These are phyloP conservation scores for Xylariaceae sp. DNA, from an alignment of 2,329 filamentous ascomycete genomes.

Conservation along the genomic window DNA sequence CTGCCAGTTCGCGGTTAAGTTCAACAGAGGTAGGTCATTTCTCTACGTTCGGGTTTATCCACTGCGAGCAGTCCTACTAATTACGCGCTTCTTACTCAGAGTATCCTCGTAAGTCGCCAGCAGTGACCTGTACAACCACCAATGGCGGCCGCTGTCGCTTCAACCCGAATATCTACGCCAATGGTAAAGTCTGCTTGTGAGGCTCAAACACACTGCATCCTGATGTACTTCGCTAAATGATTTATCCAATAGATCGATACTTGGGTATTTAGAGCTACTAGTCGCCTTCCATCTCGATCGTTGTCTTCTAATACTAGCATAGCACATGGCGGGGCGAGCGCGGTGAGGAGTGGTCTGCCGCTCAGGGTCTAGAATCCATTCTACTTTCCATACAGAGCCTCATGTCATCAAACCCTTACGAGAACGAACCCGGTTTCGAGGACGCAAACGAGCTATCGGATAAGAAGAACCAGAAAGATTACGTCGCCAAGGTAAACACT, in stretches of 20 bases:
- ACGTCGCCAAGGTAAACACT: constrained; percentile 76
- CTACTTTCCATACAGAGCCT: constrained; percentile 95
- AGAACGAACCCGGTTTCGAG: constrained; percentile 95
- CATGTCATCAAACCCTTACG: constrained; percentile 92
- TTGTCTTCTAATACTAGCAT: constrained; percentile 21
- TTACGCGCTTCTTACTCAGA: constrained; percentile 57
- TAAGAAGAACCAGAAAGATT: constrained; percentile 74
- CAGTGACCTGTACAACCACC: constrained; percentile 76
- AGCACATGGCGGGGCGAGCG: constrained; percentile 93
- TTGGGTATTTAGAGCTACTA: constrained; percentile 65
- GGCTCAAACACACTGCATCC: constrained; percentile 42
- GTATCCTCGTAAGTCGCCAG: constrained; percentile 75
- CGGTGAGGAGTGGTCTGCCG: constrained; percentile 95
- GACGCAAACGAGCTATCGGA: constrained; percentile 70
- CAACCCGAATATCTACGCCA: constrained; percentile 95
- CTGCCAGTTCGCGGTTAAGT: constrained; percentile 74
- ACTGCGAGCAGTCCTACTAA: constrained; percentile 6
- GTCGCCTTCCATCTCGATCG: constrained; percentile 6
- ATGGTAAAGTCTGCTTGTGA: constrained; percentile 90
- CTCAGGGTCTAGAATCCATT: constrained; percentile 93
- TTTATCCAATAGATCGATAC: constrained; percentile 68
- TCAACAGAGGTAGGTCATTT: constrained; percentile 69
- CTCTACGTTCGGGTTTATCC: background rate
- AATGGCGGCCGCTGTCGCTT: constrained; percentile 89
- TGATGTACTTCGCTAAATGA: constrained; percentile 11